These are phyloP conservation scores for Trichosporon ovoides DNA, from an alignment of 1,284 basidiomycete species.

Conservation along the genomic window DNA sequence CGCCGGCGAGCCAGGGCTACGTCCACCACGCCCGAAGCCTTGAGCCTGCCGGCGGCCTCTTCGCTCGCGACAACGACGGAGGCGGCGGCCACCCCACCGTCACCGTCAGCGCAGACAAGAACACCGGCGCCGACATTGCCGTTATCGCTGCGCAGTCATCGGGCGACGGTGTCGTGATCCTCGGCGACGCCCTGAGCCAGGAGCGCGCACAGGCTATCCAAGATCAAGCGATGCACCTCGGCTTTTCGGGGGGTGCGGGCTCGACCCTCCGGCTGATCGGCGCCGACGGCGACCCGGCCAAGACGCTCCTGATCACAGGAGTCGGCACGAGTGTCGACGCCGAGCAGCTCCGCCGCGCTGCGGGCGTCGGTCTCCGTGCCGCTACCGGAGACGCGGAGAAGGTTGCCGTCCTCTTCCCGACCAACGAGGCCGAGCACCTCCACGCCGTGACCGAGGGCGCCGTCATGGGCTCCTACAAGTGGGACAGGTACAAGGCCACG, in stretches of 20 bases:
- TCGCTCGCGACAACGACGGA: background rate
- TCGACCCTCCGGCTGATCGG: background rate
- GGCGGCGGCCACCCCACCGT: background rate
- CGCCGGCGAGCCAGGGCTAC: background rate
- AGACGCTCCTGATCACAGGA: background rate
- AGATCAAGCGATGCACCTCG: background rate
- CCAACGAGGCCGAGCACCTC: background rate
- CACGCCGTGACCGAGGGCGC: conserved; percentile 7
- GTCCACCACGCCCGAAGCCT: background rate
- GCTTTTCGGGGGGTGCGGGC: background rate
- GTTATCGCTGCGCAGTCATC: background rate
- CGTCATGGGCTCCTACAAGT: conserved; percentile 3
- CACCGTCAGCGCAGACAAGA: background rate
- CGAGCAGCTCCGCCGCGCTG: conserved; percentile 12
- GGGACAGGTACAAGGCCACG: conserved; percentile 2
- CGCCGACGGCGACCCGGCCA: background rate
- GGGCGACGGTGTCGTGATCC: background rate
- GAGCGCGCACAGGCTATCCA: background rate
- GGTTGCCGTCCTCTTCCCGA: conserved; percentile 4
- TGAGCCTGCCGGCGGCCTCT: background rate
- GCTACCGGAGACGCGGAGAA: background rate
- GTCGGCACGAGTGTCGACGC: conserved; percentile 5
- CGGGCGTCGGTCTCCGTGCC: conserved; percentile 6
- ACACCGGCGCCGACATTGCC: background rate
- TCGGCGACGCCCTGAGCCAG: background rate